Evolutionary conservation across 225 moss, liverwort and hornwort species (phyloP).

Genomic region (Straminergon stramineum): DNA sequence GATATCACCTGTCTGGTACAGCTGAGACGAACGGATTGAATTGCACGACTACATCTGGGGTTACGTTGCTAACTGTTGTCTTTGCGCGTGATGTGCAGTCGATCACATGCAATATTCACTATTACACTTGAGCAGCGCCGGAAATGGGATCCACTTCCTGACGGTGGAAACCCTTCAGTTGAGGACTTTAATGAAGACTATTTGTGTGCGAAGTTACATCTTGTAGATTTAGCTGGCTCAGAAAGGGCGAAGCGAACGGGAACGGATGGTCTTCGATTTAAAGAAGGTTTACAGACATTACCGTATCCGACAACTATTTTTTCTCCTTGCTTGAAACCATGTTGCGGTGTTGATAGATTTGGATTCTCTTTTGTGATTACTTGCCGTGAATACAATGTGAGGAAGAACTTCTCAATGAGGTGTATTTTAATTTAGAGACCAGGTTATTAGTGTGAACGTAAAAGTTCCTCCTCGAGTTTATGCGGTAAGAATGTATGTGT

Average conservation of each 20-base stretch:
- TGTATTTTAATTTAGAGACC: neutral
- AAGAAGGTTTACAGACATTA: constrained; percentile 60
- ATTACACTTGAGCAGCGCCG: constrained; percentile 90
- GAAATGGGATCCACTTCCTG: constrained; percentile 64
- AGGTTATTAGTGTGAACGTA: neutral
- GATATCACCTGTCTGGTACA: neutral
- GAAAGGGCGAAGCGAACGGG: constrained; percentile 74
- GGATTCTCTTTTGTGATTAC: neutral
- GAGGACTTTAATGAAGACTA: constrained; percentile 83
- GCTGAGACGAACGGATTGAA: neutral
- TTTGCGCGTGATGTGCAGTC: constrained; percentile 37
- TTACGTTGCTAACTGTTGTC: neutral
- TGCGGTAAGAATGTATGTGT: neutral
- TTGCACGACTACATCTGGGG: neutral
- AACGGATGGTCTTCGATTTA: constrained; percentile 51
- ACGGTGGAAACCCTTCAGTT: constrained; percentile 39
- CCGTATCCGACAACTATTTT: neutral
- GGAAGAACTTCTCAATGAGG: neutral
- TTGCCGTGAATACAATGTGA: neutral
- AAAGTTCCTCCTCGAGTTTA: neutral
- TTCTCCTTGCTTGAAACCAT: neutral
- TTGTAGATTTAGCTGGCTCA: constrained; percentile 95
- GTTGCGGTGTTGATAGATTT: neutral
- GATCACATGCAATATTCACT: constrained; percentile 96
- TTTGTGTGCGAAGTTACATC: constrained; percentile 87